phyloP scores from a whole-genome alignment of 495 filamentous ascomycete species.

The Venustampulla echinocandica region DNA sequence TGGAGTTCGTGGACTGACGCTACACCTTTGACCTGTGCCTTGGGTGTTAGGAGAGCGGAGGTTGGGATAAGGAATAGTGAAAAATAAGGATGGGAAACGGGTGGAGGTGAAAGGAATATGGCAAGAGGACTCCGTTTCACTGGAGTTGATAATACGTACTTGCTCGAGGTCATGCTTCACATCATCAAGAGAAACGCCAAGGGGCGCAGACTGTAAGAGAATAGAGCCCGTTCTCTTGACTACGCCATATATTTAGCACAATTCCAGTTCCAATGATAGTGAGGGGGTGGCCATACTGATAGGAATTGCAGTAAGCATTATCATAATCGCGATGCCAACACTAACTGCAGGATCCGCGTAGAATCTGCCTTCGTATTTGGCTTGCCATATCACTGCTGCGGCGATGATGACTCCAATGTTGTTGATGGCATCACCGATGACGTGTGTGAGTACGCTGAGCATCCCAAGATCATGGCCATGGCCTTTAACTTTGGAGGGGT shows the following conservation, averaged over 20 bases:
- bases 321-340: constrained; percentile 78
- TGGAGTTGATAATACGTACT: too few relatives aligned
- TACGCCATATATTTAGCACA: neutral
- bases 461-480: constrained; percentile 68
- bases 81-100: too few relatives aligned
- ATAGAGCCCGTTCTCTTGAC: constrained; percentile 84
- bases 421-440: constrained; percentile 83
- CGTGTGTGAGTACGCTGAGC: constrained; percentile 85
- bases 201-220: constrained; percentile 78
- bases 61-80: too few relatives aligned
- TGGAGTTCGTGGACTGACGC: constrained; percentile 83
- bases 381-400: constrained; percentile 77
- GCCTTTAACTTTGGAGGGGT: constrained; percentile 19
- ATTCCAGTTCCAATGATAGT: neutral
- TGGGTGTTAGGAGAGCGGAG: too few relatives aligned
- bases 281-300: constrained; percentile 35
- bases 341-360: constrained; percentile 84
- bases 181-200: constrained; percentile 67
- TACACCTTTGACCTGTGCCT: constrained; percentile 64
- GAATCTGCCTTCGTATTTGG: constrained; percentile 37
- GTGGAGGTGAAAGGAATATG: too few relatives aligned
- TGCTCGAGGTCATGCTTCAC: constrained; percentile 80
- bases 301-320: constrained; percentile 70
- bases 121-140: too few relatives aligned
- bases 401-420: constrained; percentile 88